Conservation (phyloP, 2,329 filamentous ascomycete genomes). For the Colletotrichum coccodes region DNA sequence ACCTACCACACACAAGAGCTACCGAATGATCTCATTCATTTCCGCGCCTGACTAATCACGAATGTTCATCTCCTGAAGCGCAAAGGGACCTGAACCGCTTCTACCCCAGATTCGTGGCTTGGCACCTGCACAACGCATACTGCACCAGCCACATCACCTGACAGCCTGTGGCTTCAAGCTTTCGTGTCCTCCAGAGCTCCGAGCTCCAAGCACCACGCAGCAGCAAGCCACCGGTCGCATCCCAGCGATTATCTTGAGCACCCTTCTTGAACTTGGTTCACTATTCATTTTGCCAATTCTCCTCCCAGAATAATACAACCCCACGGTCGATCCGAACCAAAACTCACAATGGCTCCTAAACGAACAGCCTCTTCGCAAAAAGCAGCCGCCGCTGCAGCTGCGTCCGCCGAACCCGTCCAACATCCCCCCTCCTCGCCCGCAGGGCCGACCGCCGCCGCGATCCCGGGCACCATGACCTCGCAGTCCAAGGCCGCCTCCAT, state of each 20-base stretch:
- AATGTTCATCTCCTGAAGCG: background rate
- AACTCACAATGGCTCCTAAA: conserved; percentile 60
- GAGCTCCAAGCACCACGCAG: conserved; percentile 30
- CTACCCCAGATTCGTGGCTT: conserved; percentile 32
- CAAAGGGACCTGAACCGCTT: background rate
- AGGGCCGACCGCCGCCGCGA: conserved; percentile 31
- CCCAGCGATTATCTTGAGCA: conserved; percentile 20
- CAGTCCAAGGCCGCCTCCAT: conserved; percentile 32
- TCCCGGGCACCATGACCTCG: conserved; percentile 32
- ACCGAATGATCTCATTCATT: conserved; percentile 32
- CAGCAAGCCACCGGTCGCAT: background rate
- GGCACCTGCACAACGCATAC: background rate
- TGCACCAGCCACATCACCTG: conserved; percentile 30
- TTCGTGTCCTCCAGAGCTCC: conserved; percentile 44
- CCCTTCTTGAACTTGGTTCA: conserved; percentile 4
- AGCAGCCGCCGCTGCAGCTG: conserved; percentile 1
- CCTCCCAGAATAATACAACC: conserved; percentile 10
- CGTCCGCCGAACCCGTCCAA: conserved; percentile 26
- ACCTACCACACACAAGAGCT: background rate
- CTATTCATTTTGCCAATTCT: conserved; percentile 8
- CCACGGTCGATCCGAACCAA: conserved; percentile 15
- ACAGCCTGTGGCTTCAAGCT: conserved; percentile 40
- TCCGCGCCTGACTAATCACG: conserved; percentile 26
- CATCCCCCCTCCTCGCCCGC: conserved; percentile 35
- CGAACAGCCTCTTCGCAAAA: conserved; percentile 44